Base-by-base conservation (phyloP, 2,329 filamentous ascomycete genomes). In the Trichoderma asperellum region DNA sequence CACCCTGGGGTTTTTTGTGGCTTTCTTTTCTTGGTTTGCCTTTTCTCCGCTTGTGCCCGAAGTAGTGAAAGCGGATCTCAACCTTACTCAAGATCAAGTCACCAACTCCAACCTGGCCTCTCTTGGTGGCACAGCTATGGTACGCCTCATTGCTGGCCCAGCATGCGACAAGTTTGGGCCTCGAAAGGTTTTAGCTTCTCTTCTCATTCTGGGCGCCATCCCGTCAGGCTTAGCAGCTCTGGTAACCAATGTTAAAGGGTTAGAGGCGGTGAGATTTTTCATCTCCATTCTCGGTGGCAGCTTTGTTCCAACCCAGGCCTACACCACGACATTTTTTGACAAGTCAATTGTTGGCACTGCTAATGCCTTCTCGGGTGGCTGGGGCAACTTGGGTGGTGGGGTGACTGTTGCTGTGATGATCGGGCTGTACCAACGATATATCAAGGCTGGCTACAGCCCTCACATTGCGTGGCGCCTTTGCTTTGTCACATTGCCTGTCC, bases 351-450 rank as follows among this genome's bases (percentile, higher is more conserved):
- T 97, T 21, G 94, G 94, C 59, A 94, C 92, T 6, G 92, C 93
- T 71, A 97, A 97, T 77, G 91, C 93, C 2, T 81, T 97, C 21
- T 91, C 93, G 1, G 94, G 90, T 53, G 94, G 94, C 16, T 91
- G 92, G 82, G 94, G 94, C 63, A 97, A 97, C 74, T 87, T 92
- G 32, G 94, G 94, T 70, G 94, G 94, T 72, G 94, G 94, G 68
- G 91, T 97, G 73, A 97, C 94, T 2, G 97, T 97, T 82, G 96
- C 97, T 79, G 87, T 95, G 74, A 97, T 97, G 93, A 94, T 94
- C 2, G 92, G 92, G 5, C 89, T 97, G 69, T 96, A 91, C 79
- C 91, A 96, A 86, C 92, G 27, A 75, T 80, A 7, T 76, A 84
- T 0, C 84, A 84, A 60, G 87, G 89, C 7, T 83, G 95, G 67